A percentile compares a stretch with the other conserved stretches of the same genome.
Evolutionary conservation across 2,329 filamentous ascomycete species (phyloP).

Genomic region (Phyllosticta citribraziliensis): DNA sequence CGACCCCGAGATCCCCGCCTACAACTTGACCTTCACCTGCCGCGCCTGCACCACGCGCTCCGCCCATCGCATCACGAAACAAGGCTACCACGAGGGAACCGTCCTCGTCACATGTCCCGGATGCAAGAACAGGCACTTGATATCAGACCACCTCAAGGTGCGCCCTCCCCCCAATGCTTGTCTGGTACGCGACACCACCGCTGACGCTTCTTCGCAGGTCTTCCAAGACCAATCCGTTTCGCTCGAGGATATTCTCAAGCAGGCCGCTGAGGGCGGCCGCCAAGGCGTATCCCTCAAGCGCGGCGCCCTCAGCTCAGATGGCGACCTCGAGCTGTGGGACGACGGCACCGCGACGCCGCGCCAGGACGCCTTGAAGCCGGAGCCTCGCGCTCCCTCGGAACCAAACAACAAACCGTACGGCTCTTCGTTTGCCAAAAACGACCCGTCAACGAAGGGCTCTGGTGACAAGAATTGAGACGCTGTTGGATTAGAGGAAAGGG

Average conservation of each 20-base stretch:
- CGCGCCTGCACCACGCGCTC: constrained; percentile 71
- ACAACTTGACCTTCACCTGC: constrained; percentile 88
- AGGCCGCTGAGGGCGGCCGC: constrained; percentile 23
- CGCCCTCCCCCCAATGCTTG: constrained; percentile 1
- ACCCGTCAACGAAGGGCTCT: not conserved
- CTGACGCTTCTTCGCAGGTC: constrained; percentile 37
- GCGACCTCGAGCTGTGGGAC: constrained; percentile 89
- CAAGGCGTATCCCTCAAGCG: constrained; percentile 66
- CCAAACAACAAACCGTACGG: not conserved
- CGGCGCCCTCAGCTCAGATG: constrained; percentile 61
- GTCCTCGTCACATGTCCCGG: constrained; percentile 79
- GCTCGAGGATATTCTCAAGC: constrained; percentile 65
- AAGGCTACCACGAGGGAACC: constrained; percentile 87
- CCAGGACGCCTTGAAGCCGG: not conserved
- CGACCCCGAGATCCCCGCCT: constrained; percentile 28
- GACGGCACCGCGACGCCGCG: constrained; percentile 45
- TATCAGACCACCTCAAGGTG: constrained; percentile 75
- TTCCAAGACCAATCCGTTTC: constrained; percentile 64
- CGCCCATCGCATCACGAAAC: constrained; percentile 80
- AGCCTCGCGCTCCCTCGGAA: not conserved
- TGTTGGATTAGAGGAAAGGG: not conserved
- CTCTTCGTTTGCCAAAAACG: not conserved
- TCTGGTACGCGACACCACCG: not conserved
- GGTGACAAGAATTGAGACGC: not conserved
- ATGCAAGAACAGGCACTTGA: constrained; percentile 82